Conservation (phyloP, 1,284 basidiomycete species). For the Athelia psychrophila region DNA sequence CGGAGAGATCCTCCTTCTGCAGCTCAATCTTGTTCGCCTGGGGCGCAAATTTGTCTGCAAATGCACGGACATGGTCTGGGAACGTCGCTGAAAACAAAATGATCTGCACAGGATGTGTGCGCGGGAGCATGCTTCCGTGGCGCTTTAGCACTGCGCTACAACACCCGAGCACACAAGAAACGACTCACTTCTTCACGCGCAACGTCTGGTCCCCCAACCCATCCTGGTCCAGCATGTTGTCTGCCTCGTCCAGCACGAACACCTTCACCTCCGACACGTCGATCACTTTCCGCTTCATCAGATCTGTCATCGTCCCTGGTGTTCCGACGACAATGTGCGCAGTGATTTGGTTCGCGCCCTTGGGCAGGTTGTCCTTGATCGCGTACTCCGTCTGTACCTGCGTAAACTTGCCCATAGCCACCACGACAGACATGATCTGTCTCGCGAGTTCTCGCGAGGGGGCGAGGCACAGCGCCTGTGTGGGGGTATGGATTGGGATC, state of each 20-base stretch:
- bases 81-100: constrained; percentile 99
- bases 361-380: constrained; percentile 82
- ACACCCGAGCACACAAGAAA: neutral
- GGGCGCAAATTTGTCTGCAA: constrained; percentile 92
- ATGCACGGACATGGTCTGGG: constrained; percentile 88
- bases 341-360: constrained; percentile 68
- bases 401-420: constrained; percentile 95
- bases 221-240: constrained; percentile 98
- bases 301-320: constrained; percentile 92
- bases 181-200: constrained; percentile 87
- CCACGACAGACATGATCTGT: constrained; percentile 96
- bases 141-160: constrained; percentile 8
- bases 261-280: constrained; percentile 86
- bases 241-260: constrained; percentile 97
- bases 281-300: constrained; percentile 71
- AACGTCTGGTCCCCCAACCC: constrained; percentile 96
- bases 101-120: constrained; percentile 67
- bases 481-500: neutral
- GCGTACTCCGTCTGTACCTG: constrained; percentile 91
- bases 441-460: constrained; percentile 96
- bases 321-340: constrained; percentile 96
- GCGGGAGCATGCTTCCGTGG: constrained; percentile 60
- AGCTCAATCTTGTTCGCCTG: constrained; percentile 96
- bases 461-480: constrained; percentile 86
- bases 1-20: constrained; percentile 90